Evolutionary conservation across 2,329 filamentous ascomycete genomes (phyloP).

Genomic region (Trichoderma endophyticum): DNA sequence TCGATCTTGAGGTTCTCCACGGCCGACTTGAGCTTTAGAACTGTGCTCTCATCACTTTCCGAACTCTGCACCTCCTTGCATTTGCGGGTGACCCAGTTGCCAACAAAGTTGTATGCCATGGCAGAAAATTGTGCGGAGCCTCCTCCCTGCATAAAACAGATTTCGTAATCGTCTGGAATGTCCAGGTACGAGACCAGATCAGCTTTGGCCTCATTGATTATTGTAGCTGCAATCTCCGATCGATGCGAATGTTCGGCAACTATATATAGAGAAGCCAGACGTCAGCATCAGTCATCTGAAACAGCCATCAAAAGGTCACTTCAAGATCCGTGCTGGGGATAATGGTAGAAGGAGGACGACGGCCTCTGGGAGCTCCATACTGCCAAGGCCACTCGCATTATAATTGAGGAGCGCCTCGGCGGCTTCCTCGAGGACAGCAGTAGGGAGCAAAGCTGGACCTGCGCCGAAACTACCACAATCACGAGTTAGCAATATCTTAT

Average conservation of each 20-base stretch:
- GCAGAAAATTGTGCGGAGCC: conserved; percentile 73
- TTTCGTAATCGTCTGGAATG: conserved; percentile 81
- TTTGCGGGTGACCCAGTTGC: background rate
- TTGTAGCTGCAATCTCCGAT: conserved; percentile 70
- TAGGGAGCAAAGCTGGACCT: conserved; percentile 83
- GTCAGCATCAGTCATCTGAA: too few relatives aligned
- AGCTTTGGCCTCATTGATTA: conserved; percentile 75
- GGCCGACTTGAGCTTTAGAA: background rate
- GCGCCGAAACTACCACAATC: conserved; percentile 62
- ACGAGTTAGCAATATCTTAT: too few relatives aligned
- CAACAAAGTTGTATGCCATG: background rate
- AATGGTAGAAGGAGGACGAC: too few relatives aligned
- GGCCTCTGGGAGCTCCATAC: too few relatives aligned
- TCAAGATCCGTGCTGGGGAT: too few relatives aligned
- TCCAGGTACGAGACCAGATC: conserved; percentile 72
- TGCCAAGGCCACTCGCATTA: conserved; percentile 69
- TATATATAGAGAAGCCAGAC: too few relatives aligned
- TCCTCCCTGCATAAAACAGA: conserved; percentile 84
- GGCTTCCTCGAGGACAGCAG: conserved; percentile 72
- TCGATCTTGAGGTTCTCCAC: conserved; percentile 70
- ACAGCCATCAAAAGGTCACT: too few relatives aligned
- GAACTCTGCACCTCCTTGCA: background rate
- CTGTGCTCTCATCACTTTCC: too few relatives aligned
- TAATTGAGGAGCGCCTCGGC: conserved; percentile 78
- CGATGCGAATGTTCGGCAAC: conserved; percentile 83